These are phyloP conservation scores for Arachnomyces sp. DNA, from an alignment of 2,329 filamentous ascomycete species.

Conservation along the genomic window DNA sequence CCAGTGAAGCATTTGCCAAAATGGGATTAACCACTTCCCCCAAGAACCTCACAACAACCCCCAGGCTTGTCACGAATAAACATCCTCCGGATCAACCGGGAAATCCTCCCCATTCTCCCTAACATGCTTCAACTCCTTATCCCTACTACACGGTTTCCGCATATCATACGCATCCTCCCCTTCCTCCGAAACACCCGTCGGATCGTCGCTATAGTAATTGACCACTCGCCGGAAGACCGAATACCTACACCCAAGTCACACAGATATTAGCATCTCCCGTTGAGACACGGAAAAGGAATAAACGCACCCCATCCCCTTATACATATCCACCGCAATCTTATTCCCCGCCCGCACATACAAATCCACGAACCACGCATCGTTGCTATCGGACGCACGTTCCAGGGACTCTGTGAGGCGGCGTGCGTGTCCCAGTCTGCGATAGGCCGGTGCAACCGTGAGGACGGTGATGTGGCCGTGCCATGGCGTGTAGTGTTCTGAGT, in stretches of 20 bases:
- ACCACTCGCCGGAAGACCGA: conserved; percentile 81
- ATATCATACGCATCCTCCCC: conserved; percentile 93
- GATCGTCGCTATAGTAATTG: conserved; percentile 87
- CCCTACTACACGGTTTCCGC: conserved; percentile 81
- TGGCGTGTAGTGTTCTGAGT: conserved; percentile 87
- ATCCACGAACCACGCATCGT: conserved; percentile 90
- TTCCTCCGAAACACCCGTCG: conserved; percentile 46
- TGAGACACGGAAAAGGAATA: conserved; percentile 1
- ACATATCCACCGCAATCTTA: conserved; percentile 75
- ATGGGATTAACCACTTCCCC: not conserved
- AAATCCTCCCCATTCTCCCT: conserved; percentile 72
- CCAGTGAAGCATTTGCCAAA: not conserved
- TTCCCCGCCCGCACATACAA: conserved; percentile 89
- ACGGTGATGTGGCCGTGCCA: conserved; percentile 98
- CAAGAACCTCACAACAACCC: not conserved
- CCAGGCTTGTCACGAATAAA: conserved; percentile 50
- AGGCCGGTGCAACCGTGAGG: conserved; percentile 79
- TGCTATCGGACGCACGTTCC: conserved; percentile 71
- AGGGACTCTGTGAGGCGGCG: conserved; percentile 72
- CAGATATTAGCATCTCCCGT: not conserved
- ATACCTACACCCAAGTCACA: conserved; percentile 40
- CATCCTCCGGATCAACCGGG: conserved; percentile 71
- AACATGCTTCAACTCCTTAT: conserved; percentile 66
- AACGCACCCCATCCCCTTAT: conserved; percentile 71
- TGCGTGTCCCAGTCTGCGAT: conserved; percentile 78